Base-by-base conservation (phyloP, 1,139 yeast species). In the Meyerozyma sp. region DNA sequence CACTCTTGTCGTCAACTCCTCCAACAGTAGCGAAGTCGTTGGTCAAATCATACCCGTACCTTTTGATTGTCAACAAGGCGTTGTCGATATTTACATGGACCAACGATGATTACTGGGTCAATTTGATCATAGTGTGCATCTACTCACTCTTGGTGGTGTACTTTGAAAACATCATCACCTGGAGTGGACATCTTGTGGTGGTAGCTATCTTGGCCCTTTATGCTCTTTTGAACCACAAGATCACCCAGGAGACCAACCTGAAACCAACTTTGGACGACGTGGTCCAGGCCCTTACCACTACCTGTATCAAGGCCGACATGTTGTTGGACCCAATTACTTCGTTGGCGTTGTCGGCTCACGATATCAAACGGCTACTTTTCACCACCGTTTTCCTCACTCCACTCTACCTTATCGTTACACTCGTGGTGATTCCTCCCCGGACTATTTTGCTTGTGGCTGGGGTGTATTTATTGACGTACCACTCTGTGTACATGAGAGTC, bases 21-120 rank as follows among this genome's bases (percentile, higher is more conserved):
- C 95, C 96, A 4, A 81, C 91, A 0, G 91, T 91, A 11, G 84
- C 96, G 27, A 86, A 86, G 54, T 87, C 95, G 5, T 72, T 91
- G 44, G 79, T 90, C 41, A 77, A 81, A 49, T 81, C 95, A 8
- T 90, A 91, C 59, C 97, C 97, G 3, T 86, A 88, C 57, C 70
- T 91, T 41, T 72, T 86, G 38, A 76, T 87, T 5, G 79, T 82
- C 9, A 89, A 90, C 61, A 81, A 82, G 53, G 49, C 78, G 7
- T 68, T 90, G 44, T 80, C 90, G 32, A 73, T 91, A 28, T 63
- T 87, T 27, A 91, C 98, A 0, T 93, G 98, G 98, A 88, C 97
- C 2, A 83, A 84, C 48, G 91, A 85, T 37, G 95, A 89, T 61
- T 73, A 77, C 40, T 89, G 94, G 89, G 67, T 84, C 47, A 82